These are phyloP conservation scores for Cucumis melo DNA, from an alignment of 306 rosid species.

Conservation along the genomic window DNA sequence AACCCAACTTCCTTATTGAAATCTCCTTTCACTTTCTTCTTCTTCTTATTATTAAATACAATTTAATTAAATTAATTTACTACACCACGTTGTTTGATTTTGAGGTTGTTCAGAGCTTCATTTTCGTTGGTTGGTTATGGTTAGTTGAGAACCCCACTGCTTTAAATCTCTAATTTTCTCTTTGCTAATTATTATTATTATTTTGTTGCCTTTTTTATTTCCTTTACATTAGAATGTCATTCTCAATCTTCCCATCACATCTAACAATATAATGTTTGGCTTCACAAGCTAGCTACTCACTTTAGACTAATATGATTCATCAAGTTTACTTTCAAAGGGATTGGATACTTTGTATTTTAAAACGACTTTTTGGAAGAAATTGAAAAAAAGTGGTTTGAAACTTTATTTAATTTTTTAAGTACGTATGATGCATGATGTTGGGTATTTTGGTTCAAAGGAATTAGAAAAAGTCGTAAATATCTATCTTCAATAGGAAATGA, in stretches of 20 bases:
- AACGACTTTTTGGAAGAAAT: background rate
- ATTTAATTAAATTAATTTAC: background rate
- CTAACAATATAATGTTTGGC: background rate
- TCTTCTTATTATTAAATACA: background rate
- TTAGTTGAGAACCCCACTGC: constrained; percentile 20
- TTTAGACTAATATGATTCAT: background rate
- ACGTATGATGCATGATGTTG: too few species aligned
- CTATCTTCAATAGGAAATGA: too few species aligned
- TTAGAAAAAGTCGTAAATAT: too few species aligned
- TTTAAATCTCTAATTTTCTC: background rate
- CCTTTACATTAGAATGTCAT: background rate
- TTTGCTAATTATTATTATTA: background rate
- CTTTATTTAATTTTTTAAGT: background rate
- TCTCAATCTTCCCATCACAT: background rate
- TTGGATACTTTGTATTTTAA: background rate
- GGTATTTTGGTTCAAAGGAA: too few species aligned
- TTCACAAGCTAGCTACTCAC: background rate
- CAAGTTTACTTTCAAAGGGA: background rate
- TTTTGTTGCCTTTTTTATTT: background rate
- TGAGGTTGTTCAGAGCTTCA: constrained; percentile 14
- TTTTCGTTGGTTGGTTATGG: constrained; percentile 37
- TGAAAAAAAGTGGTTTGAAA: background rate
- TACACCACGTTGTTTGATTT: background rate
- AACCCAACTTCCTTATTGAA: background rate
- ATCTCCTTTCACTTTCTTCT: background rate